Evolutionary conservation across 2,329 filamentous ascomycete species (phyloP).

Genomic region (Ploettnerulaceae sp.): DNA sequence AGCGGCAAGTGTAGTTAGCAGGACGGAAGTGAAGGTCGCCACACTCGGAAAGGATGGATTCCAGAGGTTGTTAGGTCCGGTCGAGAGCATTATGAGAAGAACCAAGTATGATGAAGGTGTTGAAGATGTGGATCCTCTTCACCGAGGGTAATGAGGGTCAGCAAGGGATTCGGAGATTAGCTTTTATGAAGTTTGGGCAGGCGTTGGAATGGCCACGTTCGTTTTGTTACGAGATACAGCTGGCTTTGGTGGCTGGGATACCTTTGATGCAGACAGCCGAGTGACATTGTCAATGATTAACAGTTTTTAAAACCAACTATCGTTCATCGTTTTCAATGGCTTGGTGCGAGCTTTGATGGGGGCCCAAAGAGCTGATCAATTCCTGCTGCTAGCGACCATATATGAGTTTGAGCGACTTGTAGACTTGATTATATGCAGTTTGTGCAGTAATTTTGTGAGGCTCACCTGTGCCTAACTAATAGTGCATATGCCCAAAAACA

Average conservation of each 20-base stretch:
- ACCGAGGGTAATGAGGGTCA: slow-evolving; percentile 33
- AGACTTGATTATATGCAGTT: too few relatives aligned
- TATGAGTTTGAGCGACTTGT: too few relatives aligned
- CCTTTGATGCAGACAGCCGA: slow-evolving; percentile 29
- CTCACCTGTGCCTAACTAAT: not conserved
- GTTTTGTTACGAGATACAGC: slow-evolving; percentile 26
- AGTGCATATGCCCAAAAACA: not conserved
- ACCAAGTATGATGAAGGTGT: slow-evolving; percentile 55
- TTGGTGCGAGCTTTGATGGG: too few relatives aligned
- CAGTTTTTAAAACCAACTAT: not conserved
- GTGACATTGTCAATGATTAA: slow-evolving; percentile 20
- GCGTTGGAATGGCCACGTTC: slow-evolving; percentile 33
- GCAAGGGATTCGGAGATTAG: slow-evolving; percentile 21
- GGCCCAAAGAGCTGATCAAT: not conserved
- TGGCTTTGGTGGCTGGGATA: slow-evolving; percentile 28
- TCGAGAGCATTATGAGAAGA: slow-evolving; percentile 90
- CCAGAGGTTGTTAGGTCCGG: slow-evolving; percentile 84
- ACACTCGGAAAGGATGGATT: slow-evolving; percentile 91
- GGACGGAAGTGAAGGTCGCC: slow-evolving; percentile 87
- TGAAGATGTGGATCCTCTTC: slow-evolving; percentile 63
- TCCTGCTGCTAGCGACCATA: not conserved
- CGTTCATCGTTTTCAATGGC: not conserved
- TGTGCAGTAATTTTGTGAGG: too few relatives aligned
- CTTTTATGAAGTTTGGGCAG: slow-evolving; percentile 15
- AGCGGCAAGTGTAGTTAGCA: slow-evolving; percentile 80